These are phyloP conservation scores for Coemansia sp. DNA, from an alignment of 192 early-diverging fungal species.

Conservation along the genomic window DNA sequence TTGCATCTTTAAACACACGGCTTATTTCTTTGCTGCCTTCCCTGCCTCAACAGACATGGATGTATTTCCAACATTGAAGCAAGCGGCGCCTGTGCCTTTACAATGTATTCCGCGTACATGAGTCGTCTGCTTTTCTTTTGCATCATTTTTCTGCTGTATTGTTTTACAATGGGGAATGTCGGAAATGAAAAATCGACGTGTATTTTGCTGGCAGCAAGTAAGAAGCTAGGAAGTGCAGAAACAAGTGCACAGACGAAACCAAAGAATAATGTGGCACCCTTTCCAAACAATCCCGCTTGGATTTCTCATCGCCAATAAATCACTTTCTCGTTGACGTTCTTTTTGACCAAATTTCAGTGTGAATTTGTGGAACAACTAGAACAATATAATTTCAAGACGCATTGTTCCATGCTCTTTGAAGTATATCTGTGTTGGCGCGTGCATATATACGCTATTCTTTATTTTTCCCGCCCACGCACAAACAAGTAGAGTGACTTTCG, in stretches of 20 bases:
- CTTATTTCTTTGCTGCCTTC: background rate
- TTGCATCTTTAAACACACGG: background rate
- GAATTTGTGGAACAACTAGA: background rate
- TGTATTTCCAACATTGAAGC: constrained; percentile 1
- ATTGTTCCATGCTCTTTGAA: background rate
- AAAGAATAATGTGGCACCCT: too few species aligned
- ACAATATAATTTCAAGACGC: background rate
- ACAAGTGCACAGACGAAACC: too few species aligned
- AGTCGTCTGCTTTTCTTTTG: background rate
- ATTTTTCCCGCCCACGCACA: background rate
- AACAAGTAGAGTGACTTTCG: background rate
- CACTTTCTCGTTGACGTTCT: too few species aligned
- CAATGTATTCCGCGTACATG: background rate
- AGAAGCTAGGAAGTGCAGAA: background rate
- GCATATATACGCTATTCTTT: background rate
- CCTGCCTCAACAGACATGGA: background rate
- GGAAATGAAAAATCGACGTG: background rate
- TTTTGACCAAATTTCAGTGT: background rate
- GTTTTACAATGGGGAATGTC: background rate
- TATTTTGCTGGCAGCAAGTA: background rate
- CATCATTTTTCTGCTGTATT: background rate
- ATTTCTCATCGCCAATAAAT: too few species aligned
- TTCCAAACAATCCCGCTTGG: too few species aligned
- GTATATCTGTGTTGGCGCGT: background rate
- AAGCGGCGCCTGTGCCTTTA: background rate